Percentiles rank a stretch among this genome's conserved stretches.
Evolutionary conservation across 805 yeast genomes (phyloP).

Genomic region (Saccharomycopsis schoenii): DNA sequence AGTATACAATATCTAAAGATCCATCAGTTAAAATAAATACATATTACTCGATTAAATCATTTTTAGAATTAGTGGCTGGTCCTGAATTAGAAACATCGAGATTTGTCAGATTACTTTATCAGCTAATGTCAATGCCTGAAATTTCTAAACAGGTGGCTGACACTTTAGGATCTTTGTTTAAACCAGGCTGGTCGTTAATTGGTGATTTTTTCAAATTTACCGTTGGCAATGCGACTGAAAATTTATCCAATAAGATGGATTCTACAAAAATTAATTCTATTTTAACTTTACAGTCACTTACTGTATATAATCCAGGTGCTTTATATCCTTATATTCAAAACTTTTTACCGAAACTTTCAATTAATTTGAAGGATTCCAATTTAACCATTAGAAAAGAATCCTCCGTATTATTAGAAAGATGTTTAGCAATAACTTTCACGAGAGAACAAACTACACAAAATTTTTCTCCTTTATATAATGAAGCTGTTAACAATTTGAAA

Average conservation of each 20-base stretch:
- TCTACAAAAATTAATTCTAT: conserved; percentile 10
- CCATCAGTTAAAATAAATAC: conserved; percentile 9
- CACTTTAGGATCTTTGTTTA: conserved; percentile 12
- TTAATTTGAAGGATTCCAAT: conserved; percentile 11
- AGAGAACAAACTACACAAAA: conserved; percentile 21
- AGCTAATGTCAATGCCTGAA: conserved; percentile 10
- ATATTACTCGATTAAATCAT: conserved; percentile 11
- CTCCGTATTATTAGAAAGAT: conserved; percentile 27
- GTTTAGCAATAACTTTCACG: conserved; percentile 31
- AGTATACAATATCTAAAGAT: conserved; percentile 12
- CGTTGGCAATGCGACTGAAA: conserved; percentile 15
- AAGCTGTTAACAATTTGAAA: conserved; percentile 10
- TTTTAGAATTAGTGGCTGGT: conserved; percentile 12
- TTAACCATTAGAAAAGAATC: conserved; percentile 10
- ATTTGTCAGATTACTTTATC: conserved; percentile 12
- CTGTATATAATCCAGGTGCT: conserved; percentile 16
- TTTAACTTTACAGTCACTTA: conserved; percentile 8
- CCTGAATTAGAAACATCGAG: conserved; percentile 15
- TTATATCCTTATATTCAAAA: conserved; percentile 5
- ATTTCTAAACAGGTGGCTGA: conserved; percentile 17
- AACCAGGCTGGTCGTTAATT: conserved; percentile 16
- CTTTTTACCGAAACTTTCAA: conserved; percentile 4
- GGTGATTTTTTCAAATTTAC: conserved; percentile 14
- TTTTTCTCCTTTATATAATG: conserved; percentile 6
- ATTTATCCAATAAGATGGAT: conserved; percentile 14